Conservation (phyloP, 306 rosid genomes). For the Arachis stenosperma region DNA sequence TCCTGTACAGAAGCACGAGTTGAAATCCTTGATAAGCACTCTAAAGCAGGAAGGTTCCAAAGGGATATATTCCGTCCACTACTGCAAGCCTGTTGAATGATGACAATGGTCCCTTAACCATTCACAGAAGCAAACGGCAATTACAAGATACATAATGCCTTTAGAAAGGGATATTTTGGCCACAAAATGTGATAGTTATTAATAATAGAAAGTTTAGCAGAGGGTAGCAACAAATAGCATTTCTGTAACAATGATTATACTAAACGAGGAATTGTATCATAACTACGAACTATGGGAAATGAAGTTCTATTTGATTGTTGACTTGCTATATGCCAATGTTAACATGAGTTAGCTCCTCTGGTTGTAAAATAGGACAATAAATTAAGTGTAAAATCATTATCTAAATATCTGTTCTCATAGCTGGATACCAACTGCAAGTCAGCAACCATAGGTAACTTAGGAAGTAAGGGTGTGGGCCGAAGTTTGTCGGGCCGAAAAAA, state of each 20-base stretch:
- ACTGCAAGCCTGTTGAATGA: slow-evolving; percentile 70
- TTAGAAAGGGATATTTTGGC: slow-evolving; percentile 21
- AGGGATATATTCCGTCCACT: slow-evolving; percentile 78
- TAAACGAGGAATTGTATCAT: slow-evolving; percentile 19
- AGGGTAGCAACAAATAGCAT: slow-evolving; percentile 3
- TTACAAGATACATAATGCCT: slow-evolving; percentile 18
- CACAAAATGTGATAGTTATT: slow-evolving; percentile 5
- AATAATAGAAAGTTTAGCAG: slow-evolving; percentile 1
- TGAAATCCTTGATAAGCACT: slow-evolving; percentile 65
- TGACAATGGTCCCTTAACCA: slow-evolving; percentile 35
- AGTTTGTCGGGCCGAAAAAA: too few species aligned
- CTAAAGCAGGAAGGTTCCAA: slow-evolving; percentile 94
- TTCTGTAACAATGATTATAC: background rate
- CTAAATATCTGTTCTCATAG: slow-evolving; percentile 14
- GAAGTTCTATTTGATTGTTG: background rate
- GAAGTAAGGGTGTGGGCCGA: too few species aligned
- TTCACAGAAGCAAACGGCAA: slow-evolving; percentile 26
- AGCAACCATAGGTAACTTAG: slow-evolving; percentile 15
- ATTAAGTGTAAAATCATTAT: slow-evolving; percentile 14
- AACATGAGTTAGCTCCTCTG: slow-evolving; percentile 7
- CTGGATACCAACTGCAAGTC: slow-evolving; percentile 19
- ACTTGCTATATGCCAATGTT: background rate
- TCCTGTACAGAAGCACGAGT: slow-evolving; percentile 74
- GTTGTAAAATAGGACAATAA: background rate
- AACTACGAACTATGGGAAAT: background rate